phyloP scores from a whole-genome alignment of 164 flowering plant genomes.

The Akebia trifoliata region DNA sequence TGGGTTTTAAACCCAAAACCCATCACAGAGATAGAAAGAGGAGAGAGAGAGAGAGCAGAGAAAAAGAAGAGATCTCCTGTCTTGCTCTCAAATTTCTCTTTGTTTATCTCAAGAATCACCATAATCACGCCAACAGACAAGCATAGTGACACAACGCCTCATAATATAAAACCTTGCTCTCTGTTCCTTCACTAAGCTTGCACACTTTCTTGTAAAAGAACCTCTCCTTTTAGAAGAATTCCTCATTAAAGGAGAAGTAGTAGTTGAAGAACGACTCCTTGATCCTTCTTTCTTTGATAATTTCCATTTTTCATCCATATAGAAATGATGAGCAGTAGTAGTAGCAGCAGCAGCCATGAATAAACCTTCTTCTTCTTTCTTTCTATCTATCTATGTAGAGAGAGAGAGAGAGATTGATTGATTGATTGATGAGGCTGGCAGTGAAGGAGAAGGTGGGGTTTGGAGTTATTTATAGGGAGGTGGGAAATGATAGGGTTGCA shows the following conservation, averaged over 20 bases:
- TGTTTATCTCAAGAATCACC: slow-evolving; percentile 55
- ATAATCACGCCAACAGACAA: slow-evolving; percentile 77
- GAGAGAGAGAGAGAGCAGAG: too few species aligned
- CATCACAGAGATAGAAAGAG: too few species aligned
- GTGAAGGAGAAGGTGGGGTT: not conserved
- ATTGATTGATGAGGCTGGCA: slow-evolving; percentile 4
- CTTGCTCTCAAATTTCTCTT: too few species aligned
- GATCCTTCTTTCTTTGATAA: slow-evolving; percentile 30
- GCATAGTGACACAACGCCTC: slow-evolving; percentile 81
- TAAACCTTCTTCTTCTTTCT: too few species aligned
- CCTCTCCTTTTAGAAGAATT: slow-evolving; percentile 27
- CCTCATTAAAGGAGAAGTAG: slow-evolving; percentile 14
- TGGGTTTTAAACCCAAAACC: too few species aligned
- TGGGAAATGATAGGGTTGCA: not conserved
- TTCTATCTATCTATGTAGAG: too few species aligned
- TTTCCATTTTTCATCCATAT: slow-evolving; percentile 45
- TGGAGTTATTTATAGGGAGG: slow-evolving; percentile 8
- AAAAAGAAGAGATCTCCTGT: too few species aligned
- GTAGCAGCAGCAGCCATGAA: too few species aligned
- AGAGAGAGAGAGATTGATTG: too few species aligned
- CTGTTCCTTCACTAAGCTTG: slow-evolving; percentile 65
- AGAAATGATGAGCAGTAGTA: slow-evolving; percentile 12
- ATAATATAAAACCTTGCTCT: slow-evolving; percentile 80
- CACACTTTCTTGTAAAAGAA: slow-evolving; percentile 59
- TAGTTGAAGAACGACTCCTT: slow-evolving; percentile 3